A percentile compares a stretch with the other conserved stretches of the same genome.
Conservation (phyloP, 192 early-diverging fungal genomes). For the Paraglomus occultum region DNA sequence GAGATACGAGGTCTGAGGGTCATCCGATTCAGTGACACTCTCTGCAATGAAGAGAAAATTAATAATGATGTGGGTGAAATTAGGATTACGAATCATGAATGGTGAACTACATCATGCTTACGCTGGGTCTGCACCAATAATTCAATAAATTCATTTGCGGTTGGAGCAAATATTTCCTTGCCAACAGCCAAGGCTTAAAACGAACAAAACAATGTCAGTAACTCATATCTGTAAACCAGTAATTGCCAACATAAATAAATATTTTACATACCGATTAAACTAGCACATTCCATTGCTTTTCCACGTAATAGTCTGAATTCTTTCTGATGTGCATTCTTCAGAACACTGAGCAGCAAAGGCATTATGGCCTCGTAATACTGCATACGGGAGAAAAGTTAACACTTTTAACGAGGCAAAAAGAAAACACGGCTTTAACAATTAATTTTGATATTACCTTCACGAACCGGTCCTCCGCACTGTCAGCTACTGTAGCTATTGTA, state of each 20-base stretch:
- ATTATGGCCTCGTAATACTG: constrained; percentile 91
- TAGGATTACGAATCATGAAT: neutral
- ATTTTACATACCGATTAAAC: constrained; percentile 58
- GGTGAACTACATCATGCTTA: neutral
- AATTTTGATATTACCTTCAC: constrained; percentile 43
- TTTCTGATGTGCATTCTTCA: constrained; percentile 78
- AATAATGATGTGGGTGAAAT: neutral
- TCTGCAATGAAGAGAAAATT: constrained; percentile 26
- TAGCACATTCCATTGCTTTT: constrained; percentile 98
- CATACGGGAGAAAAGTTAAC: neutral
- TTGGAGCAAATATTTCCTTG: constrained; percentile 78
- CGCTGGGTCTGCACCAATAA: constrained; percentile 79
- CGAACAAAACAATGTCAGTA: neutral
- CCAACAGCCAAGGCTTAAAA: constrained; percentile 81
- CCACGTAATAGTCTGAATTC: constrained; percentile 92
- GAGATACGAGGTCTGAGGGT: constrained; percentile 91
- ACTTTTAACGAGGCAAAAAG: too few relatives aligned
- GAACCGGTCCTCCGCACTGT: constrained; percentile 90
- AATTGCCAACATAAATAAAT: too few relatives aligned
- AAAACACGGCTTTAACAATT: neutral
- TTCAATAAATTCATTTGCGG: constrained; percentile 78
- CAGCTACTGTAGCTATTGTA: constrained; percentile 94
- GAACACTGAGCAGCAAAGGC: constrained; percentile 90
- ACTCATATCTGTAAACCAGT: neutral
- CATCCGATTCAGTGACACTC: constrained; percentile 81